A percentile compares a stretch with the other conserved stretches of the same genome.
Evolutionary conservation across 345 rosid species (phyloP).

Genomic region (Psidium guajava): DNA sequence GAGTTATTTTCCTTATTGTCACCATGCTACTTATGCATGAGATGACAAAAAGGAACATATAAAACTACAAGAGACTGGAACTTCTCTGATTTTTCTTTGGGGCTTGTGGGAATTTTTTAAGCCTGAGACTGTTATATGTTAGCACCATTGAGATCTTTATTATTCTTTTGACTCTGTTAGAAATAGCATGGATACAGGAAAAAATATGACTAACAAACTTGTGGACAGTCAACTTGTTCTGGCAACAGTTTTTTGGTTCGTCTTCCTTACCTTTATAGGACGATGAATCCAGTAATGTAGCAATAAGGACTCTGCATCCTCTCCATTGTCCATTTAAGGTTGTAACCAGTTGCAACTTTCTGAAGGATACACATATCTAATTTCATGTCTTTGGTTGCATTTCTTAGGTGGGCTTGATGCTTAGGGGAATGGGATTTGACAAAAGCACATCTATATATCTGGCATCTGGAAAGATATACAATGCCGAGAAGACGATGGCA

Average conservation of each 20-base stretch:
- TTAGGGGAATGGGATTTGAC: conserved; percentile 98
- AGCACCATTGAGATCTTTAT: not conserved
- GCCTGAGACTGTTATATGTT: not conserved
- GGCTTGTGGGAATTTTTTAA: not conserved
- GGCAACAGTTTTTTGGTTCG: not conserved
- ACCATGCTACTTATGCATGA: not conserved
- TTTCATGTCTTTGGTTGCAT: conserved; percentile 4
- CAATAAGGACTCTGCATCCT: not conserved
- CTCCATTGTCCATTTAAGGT: not conserved
- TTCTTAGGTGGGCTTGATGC: conserved; percentile 90
- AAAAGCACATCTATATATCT: conserved; percentile 69
- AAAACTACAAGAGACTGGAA: not conserved
- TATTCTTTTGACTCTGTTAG: not conserved
- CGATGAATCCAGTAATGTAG: not conserved
- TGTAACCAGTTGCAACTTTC: not conserved
- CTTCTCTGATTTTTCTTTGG: not conserved
- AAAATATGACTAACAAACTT: not conserved
- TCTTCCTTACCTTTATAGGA: not conserved
- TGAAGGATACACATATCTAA: not conserved
- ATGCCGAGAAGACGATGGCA: conserved; percentile 80
- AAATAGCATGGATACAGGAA: not conserved
- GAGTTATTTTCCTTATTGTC: not conserved
- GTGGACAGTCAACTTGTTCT: not conserved
- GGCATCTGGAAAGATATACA: conserved; percentile 95
- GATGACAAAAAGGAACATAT: not conserved